Evolutionary conservation across 208 protist genomes (phyloP), one percentile per base, ranked within the genome.

Genomic region (Crithidia sp.): DNA sequence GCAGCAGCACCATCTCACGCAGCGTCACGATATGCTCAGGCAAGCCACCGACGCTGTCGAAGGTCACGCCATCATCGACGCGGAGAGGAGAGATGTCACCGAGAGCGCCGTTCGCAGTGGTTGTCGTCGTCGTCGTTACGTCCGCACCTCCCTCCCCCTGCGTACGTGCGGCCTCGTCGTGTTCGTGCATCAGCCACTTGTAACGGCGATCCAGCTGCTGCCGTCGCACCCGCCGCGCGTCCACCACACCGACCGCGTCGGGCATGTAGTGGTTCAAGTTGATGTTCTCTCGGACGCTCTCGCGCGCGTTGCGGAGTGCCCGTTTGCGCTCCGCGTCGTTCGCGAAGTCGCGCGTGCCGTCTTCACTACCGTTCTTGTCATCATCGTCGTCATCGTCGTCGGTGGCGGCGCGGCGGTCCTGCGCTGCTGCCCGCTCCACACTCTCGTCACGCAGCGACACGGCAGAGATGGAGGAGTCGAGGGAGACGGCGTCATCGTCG

Each of bases 1-100:
- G 93, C 43, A 93, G 88, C 41, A 97, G 77, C 64, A 97, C 88
- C 85, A 91, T 91, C 77, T 96, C 89, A 0, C 85, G 79, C 55
- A 97, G 79, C 45, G 83, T 74, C 17, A 94, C 87, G 56, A 95
- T 86, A 76, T 94, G 88, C 56, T 82, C 79, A 4, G 91, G 81
- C 7, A 95, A 75, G 1, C 93, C 93, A 47, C 90, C 90, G 7
- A 97, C 91, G 71, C 85, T 86, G 68, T 85, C 86, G 77, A 95
- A 97, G 37, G 85, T 86, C 28, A 92, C 76, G 50, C 59, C 65
- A 52, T 62, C 65, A 60, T 96, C 84, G 40, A 96, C 69, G 50
- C 78, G 67, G 13, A 96, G 77, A 0, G 92, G 88, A 4, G 74
- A 82, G 44, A 93, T 88, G 66, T 93, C 89, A 12, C 88, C 91